Base-by-base conservation (phyloP, 371 early-diverging fungal genomes). In the Mortierella polycephala region DNA sequence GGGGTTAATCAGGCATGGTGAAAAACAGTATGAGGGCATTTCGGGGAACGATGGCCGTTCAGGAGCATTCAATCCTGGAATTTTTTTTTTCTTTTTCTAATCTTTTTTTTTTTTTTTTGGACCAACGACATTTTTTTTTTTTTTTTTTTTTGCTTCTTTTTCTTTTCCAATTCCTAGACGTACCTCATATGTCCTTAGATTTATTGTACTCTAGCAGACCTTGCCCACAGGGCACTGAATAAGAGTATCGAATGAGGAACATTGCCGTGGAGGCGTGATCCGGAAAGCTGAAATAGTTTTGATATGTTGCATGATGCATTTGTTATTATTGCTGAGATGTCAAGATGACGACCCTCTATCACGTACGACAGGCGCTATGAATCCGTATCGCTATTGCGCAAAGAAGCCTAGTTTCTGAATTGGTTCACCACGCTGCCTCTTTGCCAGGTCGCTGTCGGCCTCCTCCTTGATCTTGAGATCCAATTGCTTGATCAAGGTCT, bases 321-420 rank as follows among this genome's bases (percentile, higher is more conserved):
- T 45, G 5, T 64, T 8, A 42, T 62, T 62, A 10, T 16, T 40
- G 45, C 9, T 59, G 21, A 21, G 20, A 44, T 42, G 23, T 44
- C 41, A 60, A 46, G 23, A 51, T 12, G 51, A 14, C 14, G 39
- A 37, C 20, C 39, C 12, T 11, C 37, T n/a, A 50, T 2, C 18
- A 50, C 37, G 49, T 7, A 18, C 0, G 47, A 10, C n/a, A 60
- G 3, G 47, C 2, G 21, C 11, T 10, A 40, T 18, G 30, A 21
- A 51, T 16, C 52, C 58, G 4, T 30, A 30, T 30, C 30, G 4
- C 30, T 69, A 74, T 56, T 69, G 69, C 10, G 89, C 89, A 84
- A 89, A 89, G 82, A 90, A 89, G 20, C 91, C 91, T 53, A 88
- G 81, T 57, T 88, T 88, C 44, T 86, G 83, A 0, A 88, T 75